Evolutionary conservation across 2,329 filamentous ascomycete species (phyloP).

Genomic region (Fusarium marasasianum): DNA sequence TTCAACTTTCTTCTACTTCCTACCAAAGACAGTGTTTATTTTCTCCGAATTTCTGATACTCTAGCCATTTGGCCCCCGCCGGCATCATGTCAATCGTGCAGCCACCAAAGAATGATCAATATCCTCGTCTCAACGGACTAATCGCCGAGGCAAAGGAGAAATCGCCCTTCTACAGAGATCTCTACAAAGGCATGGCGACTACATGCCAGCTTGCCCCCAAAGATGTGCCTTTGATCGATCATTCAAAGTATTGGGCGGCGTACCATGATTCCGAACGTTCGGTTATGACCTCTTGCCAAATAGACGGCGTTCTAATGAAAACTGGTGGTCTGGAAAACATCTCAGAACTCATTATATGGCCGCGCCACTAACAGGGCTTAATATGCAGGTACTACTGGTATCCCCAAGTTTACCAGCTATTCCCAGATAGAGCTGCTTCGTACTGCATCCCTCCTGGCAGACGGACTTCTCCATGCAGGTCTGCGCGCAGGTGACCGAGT

Average conservation of each 20-base stretch:
- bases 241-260: background rate
- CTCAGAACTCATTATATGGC: background rate
- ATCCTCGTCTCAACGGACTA: background rate
- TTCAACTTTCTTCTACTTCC: background rate
- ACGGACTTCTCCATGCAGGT: background rate
- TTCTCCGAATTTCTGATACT: background rate
- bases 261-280: background rate
- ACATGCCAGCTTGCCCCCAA: background rate
- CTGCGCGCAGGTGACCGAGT: background rate
- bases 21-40: no score
- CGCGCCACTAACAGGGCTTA: accelerated
- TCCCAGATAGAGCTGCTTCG: background rate
- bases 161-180: background rate
- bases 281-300: background rate
- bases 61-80: accelerated
- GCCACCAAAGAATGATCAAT: background rate
- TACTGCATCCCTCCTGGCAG: background rate
- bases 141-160: background rate
- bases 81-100: background rate
- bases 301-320: background rate
- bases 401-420: background rate
- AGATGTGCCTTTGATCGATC: background rate
- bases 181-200: background rate
- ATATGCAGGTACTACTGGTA: background rate
- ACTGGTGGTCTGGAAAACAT: background rate